A percentile compares a stretch with the other conserved stretches of the same genome.
Evolutionary conservation across 495 filamentous ascomycete genomes (phyloP).

Genomic region (Aspergillus sclerotiicarbonarius): DNA sequence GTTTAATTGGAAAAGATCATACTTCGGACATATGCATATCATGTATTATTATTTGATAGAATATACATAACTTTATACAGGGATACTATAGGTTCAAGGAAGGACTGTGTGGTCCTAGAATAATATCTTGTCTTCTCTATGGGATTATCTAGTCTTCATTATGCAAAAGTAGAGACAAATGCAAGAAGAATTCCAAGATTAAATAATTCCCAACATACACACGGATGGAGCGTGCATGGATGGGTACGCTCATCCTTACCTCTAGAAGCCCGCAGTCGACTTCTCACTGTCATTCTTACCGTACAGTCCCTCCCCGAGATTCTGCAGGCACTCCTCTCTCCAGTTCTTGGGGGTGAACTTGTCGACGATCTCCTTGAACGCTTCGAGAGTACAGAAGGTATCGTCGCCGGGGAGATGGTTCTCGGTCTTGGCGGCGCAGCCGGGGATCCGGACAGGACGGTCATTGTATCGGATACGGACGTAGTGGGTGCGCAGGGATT

Average conservation of each 20-base stretch:
- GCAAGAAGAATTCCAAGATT: no score
- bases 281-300: conserved; percentile 37
- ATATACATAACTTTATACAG: no score
- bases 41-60: no score
- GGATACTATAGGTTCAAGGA: no score
- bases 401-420: conserved; percentile 89
- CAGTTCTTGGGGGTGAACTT: conserved; percentile 82
- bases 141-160: no score
- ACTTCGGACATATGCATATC: no score
- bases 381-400: conserved; percentile 84
- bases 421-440: conserved; percentile 65
- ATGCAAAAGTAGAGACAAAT: no score
- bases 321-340: conserved; percentile 69
- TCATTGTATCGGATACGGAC: conserved; percentile 97
- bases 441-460: conserved; percentile 71
- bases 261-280: conserved; percentile 38
- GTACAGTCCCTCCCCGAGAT: conserved; percentile 52
- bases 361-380: conserved; percentile 90
- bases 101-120: no score
- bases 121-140: no score
- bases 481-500: conserved; percentile 68
- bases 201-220: no score
- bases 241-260: background rate
- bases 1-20: no score
- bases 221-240: no score